phyloP scores from a whole-genome alignment of 306 rosid genomes.

The Quercus aquifolioides region DNA sequence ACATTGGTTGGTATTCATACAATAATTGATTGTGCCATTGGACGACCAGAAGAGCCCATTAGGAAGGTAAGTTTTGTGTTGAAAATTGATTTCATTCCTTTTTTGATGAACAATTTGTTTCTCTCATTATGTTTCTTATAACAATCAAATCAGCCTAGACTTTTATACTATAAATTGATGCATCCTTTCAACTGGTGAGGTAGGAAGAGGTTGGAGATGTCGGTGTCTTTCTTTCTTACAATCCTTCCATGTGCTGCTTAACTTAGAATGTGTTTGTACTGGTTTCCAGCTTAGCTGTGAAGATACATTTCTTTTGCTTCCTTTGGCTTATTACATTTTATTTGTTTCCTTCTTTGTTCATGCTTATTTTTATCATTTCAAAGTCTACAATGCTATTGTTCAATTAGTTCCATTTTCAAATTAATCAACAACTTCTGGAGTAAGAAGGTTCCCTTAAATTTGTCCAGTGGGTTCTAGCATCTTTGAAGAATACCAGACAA shows the following conservation, averaged over 20 bases:
- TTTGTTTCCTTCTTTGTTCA: not conserved
- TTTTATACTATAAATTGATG: not conserved
- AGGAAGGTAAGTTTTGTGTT: slow-evolving; percentile 44
- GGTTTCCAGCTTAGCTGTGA: not conserved
- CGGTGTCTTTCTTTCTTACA: not conserved
- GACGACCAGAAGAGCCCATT: slow-evolving; percentile 95
- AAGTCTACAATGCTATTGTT: not conserved
- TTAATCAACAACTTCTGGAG: not conserved
- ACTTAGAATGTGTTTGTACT: too few relatives aligned
- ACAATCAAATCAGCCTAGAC: not conserved
- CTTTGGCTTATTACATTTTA: too few relatives aligned
- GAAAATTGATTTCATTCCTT: not conserved
- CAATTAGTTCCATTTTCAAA: not conserved
- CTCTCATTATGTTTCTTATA: not conserved
- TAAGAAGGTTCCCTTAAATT: not conserved
- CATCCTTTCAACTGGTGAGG: not conserved
- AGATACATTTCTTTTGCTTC: not conserved
- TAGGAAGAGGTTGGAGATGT: not conserved
- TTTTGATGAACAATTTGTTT: not conserved
- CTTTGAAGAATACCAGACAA: not conserved
- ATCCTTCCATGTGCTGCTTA: not conserved
- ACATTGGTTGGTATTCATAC: slow-evolving; percentile 93
- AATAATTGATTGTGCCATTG: slow-evolving; percentile 91
- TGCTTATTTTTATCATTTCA: not conserved
- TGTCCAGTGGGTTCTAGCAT: not conserved